phyloP scores from a whole-genome alignment of 2,329 filamentous ascomycete species.

The Fusarium albidum region DNA sequence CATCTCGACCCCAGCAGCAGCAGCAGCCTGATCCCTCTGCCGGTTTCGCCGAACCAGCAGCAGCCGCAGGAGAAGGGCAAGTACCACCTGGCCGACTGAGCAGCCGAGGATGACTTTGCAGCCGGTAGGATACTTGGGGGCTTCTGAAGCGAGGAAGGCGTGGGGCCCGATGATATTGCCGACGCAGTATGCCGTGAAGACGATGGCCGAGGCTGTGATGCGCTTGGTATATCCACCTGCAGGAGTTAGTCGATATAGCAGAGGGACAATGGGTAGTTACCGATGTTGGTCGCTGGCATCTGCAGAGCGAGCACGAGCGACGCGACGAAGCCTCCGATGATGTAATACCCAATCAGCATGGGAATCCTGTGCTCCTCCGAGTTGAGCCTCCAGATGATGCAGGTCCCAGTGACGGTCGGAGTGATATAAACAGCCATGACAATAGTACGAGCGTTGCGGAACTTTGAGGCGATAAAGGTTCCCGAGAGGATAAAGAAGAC shows the following conservation, averaged over 20 bases:
- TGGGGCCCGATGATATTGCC: too few relatives aligned
- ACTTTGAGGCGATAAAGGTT: constrained; percentile 57
- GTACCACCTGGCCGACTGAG: too few relatives aligned
- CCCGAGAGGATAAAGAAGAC: constrained; percentile 59
- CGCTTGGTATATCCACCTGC: constrained; percentile 56
- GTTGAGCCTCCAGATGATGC: constrained; percentile 57
- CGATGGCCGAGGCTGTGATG: constrained; percentile 52
- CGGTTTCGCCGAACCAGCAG: neutral
- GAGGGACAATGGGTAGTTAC: too few relatives aligned
- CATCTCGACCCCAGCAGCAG: neutral
- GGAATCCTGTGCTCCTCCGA: constrained; percentile 50
- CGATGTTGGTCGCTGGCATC: constrained; percentile 56
- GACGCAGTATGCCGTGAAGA: constrained; percentile 53
- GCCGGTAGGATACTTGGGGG: too few relatives aligned
- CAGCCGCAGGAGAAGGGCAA: too few relatives aligned
- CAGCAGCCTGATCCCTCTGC: neutral
- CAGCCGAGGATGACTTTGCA: too few relatives aligned
- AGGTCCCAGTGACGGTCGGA: constrained; percentile 57
- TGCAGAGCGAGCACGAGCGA: constrained; percentile 62
- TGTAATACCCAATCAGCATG: constrained; percentile 59
- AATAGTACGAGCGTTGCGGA: constrained; percentile 56
- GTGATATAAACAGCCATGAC: constrained; percentile 59
- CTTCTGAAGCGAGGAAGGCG: too few relatives aligned
- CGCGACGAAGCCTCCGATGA: constrained; percentile 55
- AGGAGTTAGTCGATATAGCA: too few relatives aligned